These are phyloP conservation scores for Vitis rotundifolia DNA, from an alignment of 164 flowering plant genomes.

Conservation along the genomic window DNA sequence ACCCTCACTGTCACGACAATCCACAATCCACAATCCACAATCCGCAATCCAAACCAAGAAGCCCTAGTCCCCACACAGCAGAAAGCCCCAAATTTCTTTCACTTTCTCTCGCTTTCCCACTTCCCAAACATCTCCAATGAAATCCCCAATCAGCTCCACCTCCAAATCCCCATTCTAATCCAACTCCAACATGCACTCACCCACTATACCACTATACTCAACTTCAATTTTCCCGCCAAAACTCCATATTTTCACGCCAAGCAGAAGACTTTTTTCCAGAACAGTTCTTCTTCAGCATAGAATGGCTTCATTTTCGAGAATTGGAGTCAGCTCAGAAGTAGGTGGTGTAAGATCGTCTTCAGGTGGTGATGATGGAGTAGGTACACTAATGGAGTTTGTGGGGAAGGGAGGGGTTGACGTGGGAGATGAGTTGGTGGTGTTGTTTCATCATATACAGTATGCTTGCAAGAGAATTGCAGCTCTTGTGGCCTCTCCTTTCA, in stretches of 20 bases:
- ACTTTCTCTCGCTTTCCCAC: too few relatives aligned
- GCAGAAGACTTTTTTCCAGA: neutral
- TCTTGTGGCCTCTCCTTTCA: slow-evolving; percentile 86
- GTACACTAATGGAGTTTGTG: slow-evolving; percentile 63
- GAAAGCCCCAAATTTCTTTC: too few relatives aligned
- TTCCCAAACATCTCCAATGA: too few relatives aligned
- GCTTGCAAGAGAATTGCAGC: slow-evolving; percentile 91
- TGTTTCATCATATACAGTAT: slow-evolving; percentile 72
- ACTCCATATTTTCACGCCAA: slow-evolving; percentile 11
- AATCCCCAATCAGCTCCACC: too few relatives aligned
- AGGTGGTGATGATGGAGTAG: slow-evolving; percentile 27
- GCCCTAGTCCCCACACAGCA: too few relatives aligned
- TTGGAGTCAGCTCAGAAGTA: slow-evolving; percentile 10
- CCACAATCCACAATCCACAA: too few relatives aligned
- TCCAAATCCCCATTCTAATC: too few relatives aligned
- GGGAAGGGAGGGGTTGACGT: slow-evolving; percentile 64
- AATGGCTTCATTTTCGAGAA: slow-evolving; percentile 39
- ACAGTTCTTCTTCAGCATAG: neutral
- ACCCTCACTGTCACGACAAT: too few relatives aligned
- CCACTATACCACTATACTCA: slow-evolving; percentile 7
- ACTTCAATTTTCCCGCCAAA: slow-evolving; percentile 26
- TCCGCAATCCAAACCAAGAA: too few relatives aligned
- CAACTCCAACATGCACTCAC: slow-evolving; percentile 16
- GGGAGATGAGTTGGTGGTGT: slow-evolving; percentile 76
- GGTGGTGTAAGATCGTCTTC: slow-evolving; percentile 4